Conservation (phyloP, 805 yeast species). For the Metschnikowia gelsemii region DNA sequence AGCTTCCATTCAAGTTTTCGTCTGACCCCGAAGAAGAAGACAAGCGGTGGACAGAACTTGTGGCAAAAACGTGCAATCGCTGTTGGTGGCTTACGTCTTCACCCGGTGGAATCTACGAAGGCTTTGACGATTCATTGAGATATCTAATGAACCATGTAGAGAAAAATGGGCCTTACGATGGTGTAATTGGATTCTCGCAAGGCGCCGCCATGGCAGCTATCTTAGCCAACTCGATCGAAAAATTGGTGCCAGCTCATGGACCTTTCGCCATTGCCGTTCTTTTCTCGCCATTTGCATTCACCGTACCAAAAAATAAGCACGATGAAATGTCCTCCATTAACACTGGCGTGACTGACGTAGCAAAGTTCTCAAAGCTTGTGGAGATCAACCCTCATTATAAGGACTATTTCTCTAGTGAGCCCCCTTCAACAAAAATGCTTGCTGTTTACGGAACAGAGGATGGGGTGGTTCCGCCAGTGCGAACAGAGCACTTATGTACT, state of each 20-base stretch:
- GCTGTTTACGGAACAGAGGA: conserved; percentile 35
- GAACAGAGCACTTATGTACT: conserved; percentile 27
- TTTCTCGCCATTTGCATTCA: conserved; percentile 39
- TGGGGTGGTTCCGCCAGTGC: conserved; percentile 32
- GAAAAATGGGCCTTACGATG: conserved; percentile 42
- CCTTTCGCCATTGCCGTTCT: conserved; percentile 29
- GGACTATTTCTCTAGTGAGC: conserved; percentile 22
- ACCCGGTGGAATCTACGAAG: conserved; percentile 26
- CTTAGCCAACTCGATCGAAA: conserved; percentile 25
- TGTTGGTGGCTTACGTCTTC: conserved; percentile 36
- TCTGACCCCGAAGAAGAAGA: conserved; percentile 27
- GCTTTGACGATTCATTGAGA: conserved; percentile 29
- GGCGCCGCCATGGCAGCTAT: conserved; percentile 42
- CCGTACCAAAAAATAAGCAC: conserved; percentile 21
- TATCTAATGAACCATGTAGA: conserved; percentile 29
- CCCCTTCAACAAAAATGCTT: conserved; percentile 25
- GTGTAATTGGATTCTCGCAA: conserved; percentile 44
- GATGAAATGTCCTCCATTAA: conserved; percentile 21
- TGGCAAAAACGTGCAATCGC: conserved; percentile 28
- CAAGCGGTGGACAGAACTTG: conserved; percentile 33
- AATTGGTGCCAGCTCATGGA: conserved; percentile 26
- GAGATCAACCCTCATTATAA: conserved; percentile 22
- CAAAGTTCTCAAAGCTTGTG: conserved; percentile 23
- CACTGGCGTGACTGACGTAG: conserved; percentile 24
- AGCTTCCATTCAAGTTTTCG: conserved; percentile 31